These are phyloP conservation scores for Neurospora sp. DNA, from an alignment of 495 filamentous ascomycete species.

Conservation along the genomic window DNA sequence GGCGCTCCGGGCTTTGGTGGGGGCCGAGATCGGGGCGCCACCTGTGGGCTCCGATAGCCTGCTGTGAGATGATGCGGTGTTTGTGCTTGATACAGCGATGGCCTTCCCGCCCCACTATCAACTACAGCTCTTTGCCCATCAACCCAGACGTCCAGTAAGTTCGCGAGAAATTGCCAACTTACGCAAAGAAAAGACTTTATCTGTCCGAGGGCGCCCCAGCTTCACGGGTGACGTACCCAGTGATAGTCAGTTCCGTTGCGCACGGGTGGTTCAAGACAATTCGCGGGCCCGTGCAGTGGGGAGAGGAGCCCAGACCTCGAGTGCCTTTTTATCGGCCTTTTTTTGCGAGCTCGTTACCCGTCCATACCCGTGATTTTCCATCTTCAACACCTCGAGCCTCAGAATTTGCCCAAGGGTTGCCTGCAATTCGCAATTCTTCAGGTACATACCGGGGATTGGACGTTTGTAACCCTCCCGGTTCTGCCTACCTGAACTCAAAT, in stretches of 20 bases:
- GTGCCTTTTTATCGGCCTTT: neutral
- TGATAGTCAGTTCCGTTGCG: neutral
- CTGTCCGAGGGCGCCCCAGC: neutral
- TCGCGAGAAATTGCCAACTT: neutral
- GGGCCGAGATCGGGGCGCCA: neutral
- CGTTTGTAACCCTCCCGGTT: neutral
- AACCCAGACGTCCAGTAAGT: neutral
- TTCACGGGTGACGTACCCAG: neutral
- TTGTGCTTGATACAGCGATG: neutral
- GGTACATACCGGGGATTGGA: neutral
- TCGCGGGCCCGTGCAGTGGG: neutral
- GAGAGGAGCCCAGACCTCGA: neutral
- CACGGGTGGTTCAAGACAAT: neutral
- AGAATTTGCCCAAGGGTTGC: neutral
- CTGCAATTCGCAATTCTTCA: neutral
- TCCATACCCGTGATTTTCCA: neutral
- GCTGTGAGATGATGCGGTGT: neutral
- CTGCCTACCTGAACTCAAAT: neutral
- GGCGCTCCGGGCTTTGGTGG: neutral
- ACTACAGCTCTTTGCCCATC: neutral
- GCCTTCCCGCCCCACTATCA: neutral
- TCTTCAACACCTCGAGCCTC: neutral
- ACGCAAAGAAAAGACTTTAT: neutral
- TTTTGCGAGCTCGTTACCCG: neutral
- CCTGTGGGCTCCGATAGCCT: neutral